These are phyloP conservation scores for Trametes cubensis DNA, from an alignment of 768 basidiomycete genomes.

Conservation along the genomic window DNA sequence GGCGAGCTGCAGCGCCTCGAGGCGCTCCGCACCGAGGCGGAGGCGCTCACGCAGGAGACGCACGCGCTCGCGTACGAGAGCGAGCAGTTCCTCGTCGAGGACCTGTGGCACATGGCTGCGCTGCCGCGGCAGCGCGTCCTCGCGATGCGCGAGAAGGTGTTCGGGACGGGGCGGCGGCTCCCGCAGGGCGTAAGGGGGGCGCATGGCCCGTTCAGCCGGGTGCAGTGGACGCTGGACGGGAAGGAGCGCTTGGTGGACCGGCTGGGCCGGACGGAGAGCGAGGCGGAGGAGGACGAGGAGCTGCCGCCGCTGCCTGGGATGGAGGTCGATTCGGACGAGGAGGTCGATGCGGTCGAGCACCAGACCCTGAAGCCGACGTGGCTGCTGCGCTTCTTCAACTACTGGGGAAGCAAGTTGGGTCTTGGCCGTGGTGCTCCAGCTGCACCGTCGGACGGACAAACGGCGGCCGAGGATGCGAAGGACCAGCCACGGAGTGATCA, in stretches of 20 bases:
- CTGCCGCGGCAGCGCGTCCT: conserved; percentile 65
- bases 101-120: conserved; percentile 67
- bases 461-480: not conserved
- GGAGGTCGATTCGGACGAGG: conserved; percentile 42
- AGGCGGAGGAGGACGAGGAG: conserved; percentile 69
- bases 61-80: conserved; percentile 73
- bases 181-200: conserved; percentile 58
- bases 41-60: conserved; percentile 60
- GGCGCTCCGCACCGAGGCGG: conserved; percentile 49
- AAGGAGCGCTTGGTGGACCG: conserved; percentile 62
- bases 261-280: conserved; percentile 72
- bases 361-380: conserved; percentile 72
- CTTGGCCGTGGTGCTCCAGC: conserved; percentile 11
- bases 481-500: not conserved
- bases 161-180: conserved; percentile 59
- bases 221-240: conserved; percentile 75
- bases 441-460: conserved; percentile 22
- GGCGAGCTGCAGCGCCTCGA: conserved; percentile 55
- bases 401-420: conserved; percentile 70
- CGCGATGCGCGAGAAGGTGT: conserved; percentile 66
- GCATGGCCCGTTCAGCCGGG: conserved; percentile 60
- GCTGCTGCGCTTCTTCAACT: conserved; percentile 75
- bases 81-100: conserved; percentile 64
- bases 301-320: conserved; percentile 32
- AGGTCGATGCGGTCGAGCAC: conserved; percentile 57